Base-by-base conservation (phyloP, 2,329 filamentous ascomycete genomes). In the Harringtonia lauricola region DNA sequence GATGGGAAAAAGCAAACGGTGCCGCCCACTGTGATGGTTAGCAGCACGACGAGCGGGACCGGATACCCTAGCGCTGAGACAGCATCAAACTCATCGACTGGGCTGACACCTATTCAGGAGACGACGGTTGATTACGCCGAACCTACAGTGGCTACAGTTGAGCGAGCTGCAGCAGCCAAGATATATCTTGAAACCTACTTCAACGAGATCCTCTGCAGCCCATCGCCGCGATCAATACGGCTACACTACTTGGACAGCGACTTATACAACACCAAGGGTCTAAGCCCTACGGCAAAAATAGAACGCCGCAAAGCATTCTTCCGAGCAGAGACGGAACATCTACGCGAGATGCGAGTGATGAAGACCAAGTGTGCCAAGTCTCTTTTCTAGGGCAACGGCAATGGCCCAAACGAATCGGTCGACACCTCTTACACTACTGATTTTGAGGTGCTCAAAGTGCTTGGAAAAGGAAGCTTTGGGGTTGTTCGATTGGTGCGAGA, bases 381-480 rank as follows among this genome's bases (percentile, higher is more conserved):
- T 3, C 39, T 48, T 10, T 17, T 37, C 2, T 37, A 42, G 3
- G 39, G 31, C 6, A 19, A 14, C 1, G 22, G 12, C 5, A 2
- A 10, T 7, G 17, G 36, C 24, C 30, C 13, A 22, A 19, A n/a
- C 3, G 6, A 21, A 10, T 15, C 39, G 14, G 10, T 19, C 9
- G 12, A 22, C 21, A 19, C 18, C 7, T 36, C 37, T 10, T 30
- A 41, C 24, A 53, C 43, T n/a, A 49, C 78, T 9, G 76, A 79
- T n/a, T 95, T 90, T 55, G 83, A 95, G 51, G 71, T 81, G 13
- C 64, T 96, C 26, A 85, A 88, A 52, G 72, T 94, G 17, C 70
- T 96, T 6, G 89, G 92, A 0, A 94, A 92, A 59, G 90, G 92
- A 9, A 95, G 89, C 57, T 98, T 96, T 62, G 90, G 92, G 0